A percentile compares a stretch with the other conserved stretches of the same genome.
Conservation (phyloP, 495 filamentous ascomycete genomes). For the Achaetomiella virescens region DNA sequence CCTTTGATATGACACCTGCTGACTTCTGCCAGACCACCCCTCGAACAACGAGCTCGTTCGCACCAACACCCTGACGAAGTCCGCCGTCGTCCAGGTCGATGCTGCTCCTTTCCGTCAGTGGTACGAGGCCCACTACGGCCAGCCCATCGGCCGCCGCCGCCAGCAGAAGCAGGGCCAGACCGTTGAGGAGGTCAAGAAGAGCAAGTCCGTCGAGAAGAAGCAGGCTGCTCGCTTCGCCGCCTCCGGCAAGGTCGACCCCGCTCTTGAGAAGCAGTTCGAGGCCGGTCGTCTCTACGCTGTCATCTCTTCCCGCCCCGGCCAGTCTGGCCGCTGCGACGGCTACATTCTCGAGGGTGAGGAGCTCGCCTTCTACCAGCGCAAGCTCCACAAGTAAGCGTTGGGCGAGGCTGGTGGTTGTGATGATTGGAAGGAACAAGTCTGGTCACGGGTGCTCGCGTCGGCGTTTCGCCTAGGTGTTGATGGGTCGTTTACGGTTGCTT, state of each 20-base stretch:
- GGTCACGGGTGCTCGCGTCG: conserved; percentile 22
- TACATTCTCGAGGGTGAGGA: conserved; percentile 99
- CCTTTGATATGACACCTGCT: background rate
- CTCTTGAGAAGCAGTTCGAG: conserved; percentile 97
- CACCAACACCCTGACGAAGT: conserved; percentile 99
- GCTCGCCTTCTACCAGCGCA: conserved; percentile 98
- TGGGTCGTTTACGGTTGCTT: conserved; percentile 24
- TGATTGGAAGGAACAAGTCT: conserved; percentile 7
- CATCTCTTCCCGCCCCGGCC: conserved; percentile 83
- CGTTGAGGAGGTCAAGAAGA: conserved; percentile 75
- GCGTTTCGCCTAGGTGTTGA: conserved; percentile 30
- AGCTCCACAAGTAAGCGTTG: conserved; percentile 81
- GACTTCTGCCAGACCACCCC: conserved; percentile 58
- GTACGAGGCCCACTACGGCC: conserved; percentile 99
- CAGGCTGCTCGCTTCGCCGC: conserved; percentile 76
- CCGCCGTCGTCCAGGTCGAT: conserved; percentile 96
- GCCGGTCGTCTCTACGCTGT: conserved; percentile 93
- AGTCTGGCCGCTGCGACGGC: conserved; percentile 92
- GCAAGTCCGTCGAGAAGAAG: conserved; percentile 90
- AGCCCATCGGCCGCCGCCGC: conserved; percentile 77
- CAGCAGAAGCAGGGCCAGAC: conserved; percentile 65
- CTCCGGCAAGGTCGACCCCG: conserved; percentile 83
- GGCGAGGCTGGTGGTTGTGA: background rate
- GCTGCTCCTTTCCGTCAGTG: conserved; percentile 98
- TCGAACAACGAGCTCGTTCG: conserved; percentile 99